Percentiles rank a stretch among this genome's conserved stretches.
Conservation (phyloP, 208 protist species). For the Tritrichomonas musculus region DNA sequence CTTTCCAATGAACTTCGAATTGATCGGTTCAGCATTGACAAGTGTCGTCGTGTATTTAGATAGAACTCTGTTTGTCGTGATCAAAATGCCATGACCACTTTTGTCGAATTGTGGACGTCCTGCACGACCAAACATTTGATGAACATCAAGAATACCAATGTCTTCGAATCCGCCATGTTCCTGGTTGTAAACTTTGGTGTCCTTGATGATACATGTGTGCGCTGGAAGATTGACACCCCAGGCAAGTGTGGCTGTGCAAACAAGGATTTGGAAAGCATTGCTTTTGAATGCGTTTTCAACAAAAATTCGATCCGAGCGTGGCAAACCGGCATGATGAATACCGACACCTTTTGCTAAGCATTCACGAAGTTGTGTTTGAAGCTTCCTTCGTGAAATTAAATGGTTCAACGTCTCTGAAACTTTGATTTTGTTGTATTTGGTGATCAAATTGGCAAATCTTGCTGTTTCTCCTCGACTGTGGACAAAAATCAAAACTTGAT, state of each 20-base stretch:
- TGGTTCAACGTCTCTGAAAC: not conserved
- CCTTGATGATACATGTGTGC: constrained; percentile 99
- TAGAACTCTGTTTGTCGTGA: constrained; percentile 82
- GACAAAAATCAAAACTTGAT: constrained; percentile 96
- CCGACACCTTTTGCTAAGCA: constrained; percentile 89
- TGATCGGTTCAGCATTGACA: constrained; percentile 96
- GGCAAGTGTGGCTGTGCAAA: constrained; percentile 99
- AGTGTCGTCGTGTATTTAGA: constrained; percentile 93
- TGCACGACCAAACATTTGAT: constrained; percentile 98
- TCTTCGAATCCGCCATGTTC: constrained; percentile 84
- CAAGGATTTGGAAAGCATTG: constrained; percentile 79
- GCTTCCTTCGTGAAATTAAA: constrained; percentile 42
- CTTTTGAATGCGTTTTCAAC: constrained; percentile 93
- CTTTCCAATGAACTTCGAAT: constrained; percentile 84
- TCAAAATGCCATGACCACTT: constrained; percentile 82
- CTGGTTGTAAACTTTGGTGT: constrained; percentile 93
- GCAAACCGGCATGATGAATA: constrained; percentile 98
- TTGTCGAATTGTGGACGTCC: constrained; percentile 87
- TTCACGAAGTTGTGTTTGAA: constrained; percentile 62
- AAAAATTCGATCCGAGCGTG: constrained; percentile 74
- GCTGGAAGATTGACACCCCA: constrained; percentile 99
- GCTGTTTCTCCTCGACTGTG: constrained; percentile 96
- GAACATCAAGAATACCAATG: constrained; percentile 91
- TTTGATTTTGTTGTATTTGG: not conserved
- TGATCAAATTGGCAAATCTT: constrained; percentile 76